phyloP scores from a whole-genome alignment of 2,329 filamentous ascomycete genomes.

The Cercospora sp. region DNA sequence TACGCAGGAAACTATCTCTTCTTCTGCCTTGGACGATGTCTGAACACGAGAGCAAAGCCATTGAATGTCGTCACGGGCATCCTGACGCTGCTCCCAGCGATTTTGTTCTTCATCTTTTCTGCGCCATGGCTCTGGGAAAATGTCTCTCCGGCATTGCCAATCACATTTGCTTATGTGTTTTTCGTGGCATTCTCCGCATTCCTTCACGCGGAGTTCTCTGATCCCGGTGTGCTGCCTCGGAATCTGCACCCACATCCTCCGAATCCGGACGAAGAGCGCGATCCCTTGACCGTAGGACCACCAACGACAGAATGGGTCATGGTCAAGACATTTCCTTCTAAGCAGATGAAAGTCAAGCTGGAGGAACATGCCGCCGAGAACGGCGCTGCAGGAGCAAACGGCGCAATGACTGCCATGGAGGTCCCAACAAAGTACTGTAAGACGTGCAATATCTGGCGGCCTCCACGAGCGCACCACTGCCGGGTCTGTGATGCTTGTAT shows the following conservation, averaged over 20 bases:
- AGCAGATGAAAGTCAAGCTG: slow-evolving; percentile 14
- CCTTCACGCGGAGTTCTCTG: slow-evolving; percentile 84
- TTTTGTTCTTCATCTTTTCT: slow-evolving; percentile 82
- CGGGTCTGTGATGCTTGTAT: slow-evolving; percentile 96
- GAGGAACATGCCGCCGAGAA: slow-evolving; percentile 22
- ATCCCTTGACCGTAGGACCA: slow-evolving; percentile 78
- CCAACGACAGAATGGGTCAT: slow-evolving; percentile 92
- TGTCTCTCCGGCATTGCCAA: slow-evolving; percentile 82
- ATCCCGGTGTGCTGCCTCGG: slow-evolving; percentile 89
- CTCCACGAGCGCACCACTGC: slow-evolving; percentile 93
- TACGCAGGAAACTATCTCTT: slow-evolving; percentile 94
- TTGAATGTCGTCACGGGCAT: slow-evolving; percentile 86
- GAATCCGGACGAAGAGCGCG: slow-evolving; percentile 65
- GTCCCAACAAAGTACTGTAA: slow-evolving; percentile 98
- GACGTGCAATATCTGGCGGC: slow-evolving; percentile 96
- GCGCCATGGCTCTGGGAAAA: slow-evolving; percentile 84
- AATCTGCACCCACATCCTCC: slow-evolving; percentile 90
- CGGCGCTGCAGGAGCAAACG: slow-evolving; percentile 39
- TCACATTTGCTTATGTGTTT: slow-evolving; percentile 88
- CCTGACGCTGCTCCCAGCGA: slow-evolving; percentile 74
- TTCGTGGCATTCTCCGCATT: slow-evolving; percentile 92
- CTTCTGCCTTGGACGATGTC: slow-evolving; percentile 78
- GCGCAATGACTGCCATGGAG: slow-evolving; percentile 75
- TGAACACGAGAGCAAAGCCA: slow-evolving; percentile 79
- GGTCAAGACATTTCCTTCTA: slow-evolving; percentile 52